These are phyloP conservation scores for Xylariaceae sp. DNA, from an alignment of 2,329 filamentous ascomycete genomes.

Conservation along the genomic window DNA sequence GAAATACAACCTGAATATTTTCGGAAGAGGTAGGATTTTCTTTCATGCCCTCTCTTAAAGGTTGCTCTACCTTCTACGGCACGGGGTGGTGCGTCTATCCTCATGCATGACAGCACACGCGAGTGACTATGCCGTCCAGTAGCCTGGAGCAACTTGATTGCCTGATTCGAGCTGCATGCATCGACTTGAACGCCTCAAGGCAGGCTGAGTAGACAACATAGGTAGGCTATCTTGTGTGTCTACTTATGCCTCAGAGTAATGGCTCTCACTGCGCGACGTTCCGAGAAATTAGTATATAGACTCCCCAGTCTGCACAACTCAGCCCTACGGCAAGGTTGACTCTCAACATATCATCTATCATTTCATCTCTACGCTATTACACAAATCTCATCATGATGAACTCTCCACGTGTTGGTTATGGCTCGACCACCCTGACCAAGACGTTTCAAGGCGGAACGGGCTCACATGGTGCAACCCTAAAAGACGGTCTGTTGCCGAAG, in stretches of 20 bases:
- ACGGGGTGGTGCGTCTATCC: too few relatives aligned
- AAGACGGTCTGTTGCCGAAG: slow-evolving; percentile 1
- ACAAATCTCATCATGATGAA: background rate
- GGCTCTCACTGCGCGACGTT: background rate
- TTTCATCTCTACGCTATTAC: background rate
- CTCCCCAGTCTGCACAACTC: background rate
- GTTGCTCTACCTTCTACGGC: too few relatives aligned
- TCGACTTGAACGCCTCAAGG: background rate
- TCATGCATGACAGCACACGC: too few relatives aligned
- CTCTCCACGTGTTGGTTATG: background rate
- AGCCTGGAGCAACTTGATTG: too few relatives aligned
- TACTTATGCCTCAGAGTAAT: background rate
- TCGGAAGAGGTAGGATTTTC: background rate
- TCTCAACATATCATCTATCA: background rate
- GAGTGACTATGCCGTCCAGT: background rate
- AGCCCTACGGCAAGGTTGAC: background rate
- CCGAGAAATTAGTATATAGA: background rate
- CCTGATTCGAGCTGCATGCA: too few relatives aligned
- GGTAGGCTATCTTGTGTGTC: too few relatives aligned
- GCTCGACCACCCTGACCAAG: background rate
- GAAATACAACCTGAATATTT: background rate
- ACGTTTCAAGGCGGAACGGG: slow-evolving; percentile 1
- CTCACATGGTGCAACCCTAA: background rate
- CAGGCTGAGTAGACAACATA: background rate
- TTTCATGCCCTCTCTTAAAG: background rate